Base-by-base conservation (phyloP, 805 yeast species). In the Candida boidinii region DNA sequence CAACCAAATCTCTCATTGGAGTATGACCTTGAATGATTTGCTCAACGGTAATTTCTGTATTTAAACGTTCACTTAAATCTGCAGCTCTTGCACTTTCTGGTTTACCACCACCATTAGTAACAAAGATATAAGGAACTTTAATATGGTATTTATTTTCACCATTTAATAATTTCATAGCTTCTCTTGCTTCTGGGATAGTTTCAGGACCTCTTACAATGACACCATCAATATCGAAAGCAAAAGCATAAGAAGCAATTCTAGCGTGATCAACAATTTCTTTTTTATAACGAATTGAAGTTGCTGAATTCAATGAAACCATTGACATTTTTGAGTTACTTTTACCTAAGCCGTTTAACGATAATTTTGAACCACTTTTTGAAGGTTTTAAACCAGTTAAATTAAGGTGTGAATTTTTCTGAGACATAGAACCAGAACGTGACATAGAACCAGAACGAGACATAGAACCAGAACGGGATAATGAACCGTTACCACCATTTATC, bases 1-100 rank as follows among this genome's bases (percentile, higher is more conserved):
- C 70, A 11, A 79, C 82, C 49, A 85, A 66, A 49, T 83, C 94
- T 45, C 74, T 78, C 92, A 86, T 86, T 22, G 96, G 96, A 2
- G 96, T 86, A 57, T 86, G 95, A 39, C 95, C 94, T 58, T 86
- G 95, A 46, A 86, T 81, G 38, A 86, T 81, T 60, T 86, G 95
- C 34, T 76, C 85, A 28, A 76, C 75, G 10, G 79, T 70, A 38
- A 86, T 73, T 25, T 69, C 69, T 25, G 73, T 58, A 15, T 66
- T 71, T 41, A 86, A 65, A 42, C 85, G 62, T 36, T 68, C 64
- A 27, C 78, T 64, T 48, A 86, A 65, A 43, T 84, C 92, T 35
- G 68, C 70, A 30, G 90, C 81, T 45, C 96, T 67, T 8, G 71
- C 77, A 35, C 62, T 52, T 54, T 86, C 96, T 7, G 85, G 79